Conservation (phyloP, 306 rosid genomes). For the Fragaria iinumae region DNA sequence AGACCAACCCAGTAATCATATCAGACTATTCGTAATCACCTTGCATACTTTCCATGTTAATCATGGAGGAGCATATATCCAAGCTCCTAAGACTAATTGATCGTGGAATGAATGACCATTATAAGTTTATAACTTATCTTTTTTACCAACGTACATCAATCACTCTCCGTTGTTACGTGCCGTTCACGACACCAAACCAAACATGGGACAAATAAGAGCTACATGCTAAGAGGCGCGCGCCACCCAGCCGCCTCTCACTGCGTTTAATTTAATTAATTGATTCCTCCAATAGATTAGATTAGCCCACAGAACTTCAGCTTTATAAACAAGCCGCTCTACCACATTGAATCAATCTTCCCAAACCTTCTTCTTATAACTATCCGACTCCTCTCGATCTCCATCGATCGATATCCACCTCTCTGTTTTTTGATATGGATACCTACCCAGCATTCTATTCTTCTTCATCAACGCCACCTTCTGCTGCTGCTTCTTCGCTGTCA, state of each 20-base stretch:
- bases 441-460: slow-evolving; percentile 21
- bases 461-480: slow-evolving; percentile 7
- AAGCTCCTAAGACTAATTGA: not conserved
- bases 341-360: not conserved
- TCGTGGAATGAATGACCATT: slow-evolving; percentile 7
- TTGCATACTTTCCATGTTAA: not conserved
- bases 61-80: too few relatives aligned
- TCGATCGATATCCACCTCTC: not conserved
- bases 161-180: slow-evolving; percentile 28
- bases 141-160: not conserved
- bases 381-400: not conserved
- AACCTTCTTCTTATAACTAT: not conserved
- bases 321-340: not conserved
- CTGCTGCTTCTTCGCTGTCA: slow-evolving; percentile 26
- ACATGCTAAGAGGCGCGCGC: not conserved
- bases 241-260: slow-evolving; percentile 30
- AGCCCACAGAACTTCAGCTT: not conserved
- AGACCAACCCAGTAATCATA: slow-evolving; percentile 16
- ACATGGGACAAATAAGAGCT: slow-evolving; percentile 9
- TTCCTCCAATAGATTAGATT: not conserved
- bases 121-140: not conserved
- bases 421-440: slow-evolving; percentile 25
- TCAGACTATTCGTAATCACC: not conserved
- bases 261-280: slow-evolving; percentile 8
- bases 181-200: slow-evolving; percentile 35